Conservation (phyloP, 1,139 yeast genomes). For the Magnusiomyces suaveolens region DNA sequence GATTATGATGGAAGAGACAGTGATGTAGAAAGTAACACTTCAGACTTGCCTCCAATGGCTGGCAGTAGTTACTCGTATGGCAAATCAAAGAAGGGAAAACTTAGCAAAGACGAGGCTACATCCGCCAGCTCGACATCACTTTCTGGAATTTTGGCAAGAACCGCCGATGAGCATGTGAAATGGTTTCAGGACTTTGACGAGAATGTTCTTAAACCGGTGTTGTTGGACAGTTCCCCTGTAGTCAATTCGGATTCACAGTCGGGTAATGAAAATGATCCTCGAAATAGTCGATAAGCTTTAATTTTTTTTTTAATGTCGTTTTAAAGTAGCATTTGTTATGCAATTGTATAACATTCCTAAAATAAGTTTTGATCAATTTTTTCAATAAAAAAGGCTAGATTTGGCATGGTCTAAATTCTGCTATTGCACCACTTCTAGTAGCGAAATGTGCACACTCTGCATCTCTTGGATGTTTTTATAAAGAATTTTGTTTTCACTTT, state of each 20-base stretch:
- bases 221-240: slow-evolving; percentile 45
- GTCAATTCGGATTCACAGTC: slow-evolving; percentile 1
- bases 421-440: too few relatives aligned
- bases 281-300: neutral
- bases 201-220: slow-evolving; percentile 89
- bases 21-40: slow-evolving; percentile 21
- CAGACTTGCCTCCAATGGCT: slow-evolving; percentile 30
- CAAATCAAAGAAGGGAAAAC: neutral
- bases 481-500: too few relatives aligned
- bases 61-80: slow-evolving; percentile 8
- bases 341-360: too few relatives aligned
- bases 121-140: slow-evolving; percentile 18
- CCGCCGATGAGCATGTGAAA: slow-evolving; percentile 68
- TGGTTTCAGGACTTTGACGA: slow-evolving; percentile 95
- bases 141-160: slow-evolving; percentile 35
- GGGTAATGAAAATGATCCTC: neutral
- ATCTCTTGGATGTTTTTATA: too few relatives aligned
- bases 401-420: too few relatives aligned
- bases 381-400: too few relatives aligned
- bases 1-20: slow-evolving; percentile 18
- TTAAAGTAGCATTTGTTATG: too few relatives aligned
- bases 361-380: too few relatives aligned
- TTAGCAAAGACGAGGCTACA: slow-evolving; percentile 4
- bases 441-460: too few relatives aligned
- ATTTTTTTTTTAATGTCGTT: too few relatives aligned